Evolutionary conservation across 2,329 filamentous ascomycete genomes (phyloP).

Genomic region (Blastomyces gilchristii): DNA sequence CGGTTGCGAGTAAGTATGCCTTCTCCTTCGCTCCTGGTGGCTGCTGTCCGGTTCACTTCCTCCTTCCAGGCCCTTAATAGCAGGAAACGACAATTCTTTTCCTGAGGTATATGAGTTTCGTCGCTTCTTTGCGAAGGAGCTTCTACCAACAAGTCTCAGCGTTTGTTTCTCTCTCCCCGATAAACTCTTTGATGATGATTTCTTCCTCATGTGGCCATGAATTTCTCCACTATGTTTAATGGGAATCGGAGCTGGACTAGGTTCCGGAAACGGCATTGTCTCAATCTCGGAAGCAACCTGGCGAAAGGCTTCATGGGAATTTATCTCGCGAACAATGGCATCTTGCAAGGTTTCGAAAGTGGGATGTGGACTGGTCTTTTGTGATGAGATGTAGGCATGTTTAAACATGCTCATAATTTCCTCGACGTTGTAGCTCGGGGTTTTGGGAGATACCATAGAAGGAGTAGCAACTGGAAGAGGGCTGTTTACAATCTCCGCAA

Average conservation of each 20-base stretch:
- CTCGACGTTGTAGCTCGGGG: conserved; percentile 25
- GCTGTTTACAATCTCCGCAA: conserved; percentile 35
- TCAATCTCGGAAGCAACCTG: conserved; percentile 12
- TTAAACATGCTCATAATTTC: conserved; percentile 36
- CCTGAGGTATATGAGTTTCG: conserved; percentile 18
- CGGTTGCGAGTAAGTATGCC: conserved; percentile 34
- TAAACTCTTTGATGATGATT: conserved; percentile 18
- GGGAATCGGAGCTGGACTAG: conserved; percentile 4
- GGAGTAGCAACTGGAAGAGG: conserved; percentile 26
- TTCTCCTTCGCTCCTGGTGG: conserved; percentile 21
- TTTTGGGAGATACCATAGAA: conserved; percentile 18
- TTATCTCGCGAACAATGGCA: conserved; percentile 36
- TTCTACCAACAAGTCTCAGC: conserved; percentile 24
- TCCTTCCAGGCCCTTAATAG: conserved; percentile 14
- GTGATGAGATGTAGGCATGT: conserved; percentile 28
- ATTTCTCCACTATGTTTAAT: conserved; percentile 7
- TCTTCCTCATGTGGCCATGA: conserved; percentile 11
- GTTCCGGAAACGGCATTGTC: conserved; percentile 2
- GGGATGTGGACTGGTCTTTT: conserved; percentile 23
- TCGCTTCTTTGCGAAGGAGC: conserved; percentile 24
- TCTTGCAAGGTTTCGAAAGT: conserved; percentile 35
- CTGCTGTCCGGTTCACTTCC: conserved; percentile 14
- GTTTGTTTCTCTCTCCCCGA: conserved; percentile 26
- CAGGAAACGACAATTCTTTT: conserved; percentile 16
- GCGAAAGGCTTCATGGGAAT: conserved; percentile 35